Base-by-base conservation (phyloP, 2,329 filamentous ascomycete species). In the Didymella pomorum region DNA sequence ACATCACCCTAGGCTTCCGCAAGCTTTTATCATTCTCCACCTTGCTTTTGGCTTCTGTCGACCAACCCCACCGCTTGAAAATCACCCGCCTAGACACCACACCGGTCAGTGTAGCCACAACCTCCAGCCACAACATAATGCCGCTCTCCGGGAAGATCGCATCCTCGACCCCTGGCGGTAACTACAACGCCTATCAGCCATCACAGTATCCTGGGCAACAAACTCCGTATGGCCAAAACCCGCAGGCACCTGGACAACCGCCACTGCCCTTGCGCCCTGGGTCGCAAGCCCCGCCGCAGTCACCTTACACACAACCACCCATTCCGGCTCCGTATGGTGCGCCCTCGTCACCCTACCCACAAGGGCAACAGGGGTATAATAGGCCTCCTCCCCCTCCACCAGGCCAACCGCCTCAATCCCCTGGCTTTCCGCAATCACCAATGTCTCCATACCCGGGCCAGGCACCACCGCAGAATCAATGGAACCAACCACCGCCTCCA, bases 261-360 rank as follows among this genome's bases (percentile, higher is more conserved):
- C 66, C 73, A 29, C 61, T 77, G 57, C 71, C 76, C 58, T 66
- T 65, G 23, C 73, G 75, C 49, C 74, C 75, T 28, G 73, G 72
- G 56, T 76, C 72, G 25, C 69, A 70, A 50, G 71, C 75, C 37
- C 71, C 74, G 41, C 76, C 77, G 42, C 77, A 79, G 58, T 80
- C 80, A 52, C 76, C 79, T 46, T 79, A 79, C 55, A 73, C 79
- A 41, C 79, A 78, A 56, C 70, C 71, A 6, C 49, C 49, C 67
- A 67, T 51, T 72, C 76, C 60, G 71, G 65, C 45, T 49, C 69
- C 56, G 39, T 83, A 82, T 71, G 73, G 67, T 37, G 49, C 72
- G 53, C 71, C 75, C 8, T 68, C 68, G 51, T 71, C 68, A 39
- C 78, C 78, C 2, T 77, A 77, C 60, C 71, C 73, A 50, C 72